Percentiles rank a stretch among this genome's conserved stretches.
Evolutionary conservation across 2,329 filamentous ascomycete species (phyloP).

Genomic region (Colletotrichum tofieldiae): DNA sequence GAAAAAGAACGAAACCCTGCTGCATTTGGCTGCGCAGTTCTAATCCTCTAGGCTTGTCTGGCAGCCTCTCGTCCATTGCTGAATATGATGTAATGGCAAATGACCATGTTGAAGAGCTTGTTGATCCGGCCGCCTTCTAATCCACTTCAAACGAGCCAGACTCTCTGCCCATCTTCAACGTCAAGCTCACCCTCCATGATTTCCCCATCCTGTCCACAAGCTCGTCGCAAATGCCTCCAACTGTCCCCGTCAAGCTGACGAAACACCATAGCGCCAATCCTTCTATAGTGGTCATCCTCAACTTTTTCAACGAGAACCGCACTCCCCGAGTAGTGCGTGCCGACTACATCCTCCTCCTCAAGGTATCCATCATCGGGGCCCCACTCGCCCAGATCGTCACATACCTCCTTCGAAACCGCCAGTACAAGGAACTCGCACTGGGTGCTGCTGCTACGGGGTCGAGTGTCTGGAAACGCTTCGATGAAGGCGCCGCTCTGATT

Average conservation of each 20-base stretch:
- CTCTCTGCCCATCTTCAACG: neutral
- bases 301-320: constrained; percentile 12
- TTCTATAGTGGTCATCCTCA: neutral
- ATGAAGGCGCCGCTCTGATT: neutral
- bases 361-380: neutral
- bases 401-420: neutral
- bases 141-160: neutral
- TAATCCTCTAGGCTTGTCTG: too few species aligned
- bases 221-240: neutral
- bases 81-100: too few species aligned
- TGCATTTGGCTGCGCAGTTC: too few species aligned
- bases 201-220: constrained; percentile 1
- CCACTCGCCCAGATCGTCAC: neutral
- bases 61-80: too few species aligned
- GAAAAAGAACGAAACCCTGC: too few species aligned
- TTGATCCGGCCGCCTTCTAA: rapidly evolving
- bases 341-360: constrained; percentile 9
- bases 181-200: constrained; percentile 9
- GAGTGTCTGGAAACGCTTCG: neutral
- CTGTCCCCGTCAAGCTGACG: neutral
- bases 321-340: constrained; percentile 8
- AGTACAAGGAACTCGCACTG: constrained; percentile 8
- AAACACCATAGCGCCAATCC: constrained; percentile 19
- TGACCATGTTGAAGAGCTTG: too few species aligned
- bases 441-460: rapidly evolving